Evolutionary conservation across 2,329 filamentous ascomycete genomes (phyloP).

Genomic region (Botrytis elliptica): DNA sequence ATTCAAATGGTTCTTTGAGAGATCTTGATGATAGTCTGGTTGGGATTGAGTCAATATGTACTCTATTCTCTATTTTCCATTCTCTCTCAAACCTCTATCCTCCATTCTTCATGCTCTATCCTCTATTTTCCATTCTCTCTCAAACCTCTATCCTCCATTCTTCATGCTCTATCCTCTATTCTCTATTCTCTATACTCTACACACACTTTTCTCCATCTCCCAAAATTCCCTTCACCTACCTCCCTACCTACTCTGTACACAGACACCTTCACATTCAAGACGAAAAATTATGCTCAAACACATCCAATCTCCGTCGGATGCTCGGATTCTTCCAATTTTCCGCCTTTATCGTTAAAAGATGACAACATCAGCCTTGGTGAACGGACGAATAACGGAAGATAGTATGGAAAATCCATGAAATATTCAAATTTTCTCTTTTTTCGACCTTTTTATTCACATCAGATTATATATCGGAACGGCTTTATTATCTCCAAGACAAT

Average conservation of each 20-base stretch:
- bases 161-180: neutral
- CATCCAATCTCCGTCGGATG: neutral
- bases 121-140: neutral
- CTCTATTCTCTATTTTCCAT: neutral
- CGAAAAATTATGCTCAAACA: neutral
- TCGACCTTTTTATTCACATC: neutral
- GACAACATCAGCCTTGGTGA: neutral
- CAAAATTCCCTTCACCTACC: neutral
- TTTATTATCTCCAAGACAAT: neutral
- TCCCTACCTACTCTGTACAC: neutral
- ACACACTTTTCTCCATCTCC: neutral
- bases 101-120: neutral
- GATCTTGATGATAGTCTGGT: neutral
- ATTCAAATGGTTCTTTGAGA: neutral
- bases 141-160: too few relatives aligned
- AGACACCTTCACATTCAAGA: neutral
- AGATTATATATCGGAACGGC: neutral
- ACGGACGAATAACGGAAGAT: neutral
- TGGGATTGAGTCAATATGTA: neutral
- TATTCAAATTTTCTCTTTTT: neutral
- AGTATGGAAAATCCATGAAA: neutral
- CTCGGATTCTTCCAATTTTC: neutral
- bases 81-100: too few relatives aligned
- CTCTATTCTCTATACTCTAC: neutral
- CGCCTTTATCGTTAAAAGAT: neutral